Base-by-base conservation (phyloP, 805 yeast species). In the Metschnikowia koreensis region DNA sequence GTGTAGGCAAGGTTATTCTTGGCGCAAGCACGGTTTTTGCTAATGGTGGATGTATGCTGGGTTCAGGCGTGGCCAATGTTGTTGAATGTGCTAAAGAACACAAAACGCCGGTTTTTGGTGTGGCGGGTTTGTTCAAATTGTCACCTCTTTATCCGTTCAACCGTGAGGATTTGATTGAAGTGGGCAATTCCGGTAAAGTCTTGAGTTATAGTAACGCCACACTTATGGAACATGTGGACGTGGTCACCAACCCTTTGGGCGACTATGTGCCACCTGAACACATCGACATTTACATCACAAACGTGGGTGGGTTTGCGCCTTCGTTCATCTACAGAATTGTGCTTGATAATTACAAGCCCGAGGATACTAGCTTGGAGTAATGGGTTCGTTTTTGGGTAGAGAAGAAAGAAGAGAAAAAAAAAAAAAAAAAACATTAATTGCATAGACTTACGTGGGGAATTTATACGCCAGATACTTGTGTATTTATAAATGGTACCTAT, bases 1-100 rank as follows among this genome's bases (percentile, higher is more conserved):
- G 97, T 58, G 98, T 94, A 6, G 97, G 97, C 41, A 96, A 96
- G 67, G 99, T 94, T 31, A 83, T 94, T 53, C 81, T 96, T 48
- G 97, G 98, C 38, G 87, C 98, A 6, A 81, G 88, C 55, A 83
- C 97, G 0, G 97, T 94, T 6, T 87, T 94, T 66, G 96, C 96
- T 48, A 94, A 94, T 65, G 99, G 99, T 54, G 97, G 98, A 10
- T 87, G 96, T 58, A 81, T 90, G 45, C 83, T 96, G 2, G 82
- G 87, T 27, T 83, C 96, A 1, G 99, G 99, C 48, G 96, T 89
- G 29, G 88, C 96, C 29, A 81, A 91, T 45, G 97, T 91, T 10
- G 92, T 96, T 59, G 97, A 92, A 70, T 89, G 97, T 71, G 99
- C 99, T 28, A 89, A 88, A 65, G 96, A 89, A 64, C 93, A 89